Evolutionary conservation across 768 basidiomycete genomes (phyloP).

Genomic region (Lyophyllum atratum): DNA sequence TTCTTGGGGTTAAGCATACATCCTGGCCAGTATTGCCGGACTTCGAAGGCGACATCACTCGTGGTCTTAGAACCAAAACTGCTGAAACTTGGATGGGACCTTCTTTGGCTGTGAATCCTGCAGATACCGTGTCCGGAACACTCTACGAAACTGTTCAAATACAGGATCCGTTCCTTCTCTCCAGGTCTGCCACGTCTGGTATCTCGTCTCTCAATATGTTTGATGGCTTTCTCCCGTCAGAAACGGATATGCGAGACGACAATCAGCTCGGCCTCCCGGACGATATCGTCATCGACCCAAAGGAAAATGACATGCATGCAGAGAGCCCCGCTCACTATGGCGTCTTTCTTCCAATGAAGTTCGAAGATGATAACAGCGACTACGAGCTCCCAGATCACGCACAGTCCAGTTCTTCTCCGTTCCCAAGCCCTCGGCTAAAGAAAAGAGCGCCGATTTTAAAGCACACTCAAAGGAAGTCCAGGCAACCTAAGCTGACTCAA

Average conservation of each 20-base stretch:
- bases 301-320: background rate
- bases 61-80: constrained; percentile 35
- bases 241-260: background rate
- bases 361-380: constrained; percentile 14
- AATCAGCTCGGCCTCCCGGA: background rate
- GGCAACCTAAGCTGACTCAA: background rate
- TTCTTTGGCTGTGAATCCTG: constrained; percentile 37
- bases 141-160: background rate
- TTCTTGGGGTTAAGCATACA: background rate
- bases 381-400: constrained; percentile 12
- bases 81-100: constrained; percentile 13
- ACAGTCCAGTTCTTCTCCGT: constrained; percentile 15
- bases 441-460: constrained; percentile 1
- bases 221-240: background rate
- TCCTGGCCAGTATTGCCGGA: constrained; percentile 7
- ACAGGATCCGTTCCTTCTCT: background rate
- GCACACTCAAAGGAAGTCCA: constrained; percentile 1
- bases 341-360: background rate
- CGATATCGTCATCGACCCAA: background rate
- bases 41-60: constrained; percentile 5
- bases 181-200: constrained; percentile 3
- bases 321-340: background rate
- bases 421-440: constrained; percentile 19
- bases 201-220: background rate
- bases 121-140: constrained; percentile 30